Conservation (phyloP, 164 flowering plant genomes). For the Liriodendron chinense region DNA sequence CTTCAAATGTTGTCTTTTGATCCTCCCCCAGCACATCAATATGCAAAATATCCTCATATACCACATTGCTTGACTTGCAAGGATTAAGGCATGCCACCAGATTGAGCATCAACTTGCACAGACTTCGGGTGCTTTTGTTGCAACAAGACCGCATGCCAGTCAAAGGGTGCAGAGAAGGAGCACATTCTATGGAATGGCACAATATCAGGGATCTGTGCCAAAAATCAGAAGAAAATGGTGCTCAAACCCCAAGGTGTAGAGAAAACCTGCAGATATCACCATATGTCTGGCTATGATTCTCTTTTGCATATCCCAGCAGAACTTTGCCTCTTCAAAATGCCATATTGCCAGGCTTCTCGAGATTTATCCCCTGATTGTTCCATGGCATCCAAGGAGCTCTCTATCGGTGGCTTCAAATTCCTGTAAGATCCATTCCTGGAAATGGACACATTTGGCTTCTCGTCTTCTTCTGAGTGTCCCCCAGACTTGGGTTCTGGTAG, state of each 20-base stretch:
- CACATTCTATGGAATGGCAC: not conserved
- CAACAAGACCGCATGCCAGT: not conserved
- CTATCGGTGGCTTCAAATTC: constrained; percentile 36
- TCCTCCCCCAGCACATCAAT: not conserved
- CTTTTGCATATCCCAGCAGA: constrained; percentile 30
- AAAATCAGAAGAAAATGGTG: not conserved
- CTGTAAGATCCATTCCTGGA: constrained; percentile 50
- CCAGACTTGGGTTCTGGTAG: constrained; percentile 61
- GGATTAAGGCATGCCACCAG: not conserved
- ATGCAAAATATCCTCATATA: not conserved
- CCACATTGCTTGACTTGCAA: not conserved
- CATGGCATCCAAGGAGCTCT: constrained; percentile 45
- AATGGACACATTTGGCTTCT: constrained; percentile 26
- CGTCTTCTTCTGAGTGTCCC: constrained; percentile 42
- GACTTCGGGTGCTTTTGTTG: no score
- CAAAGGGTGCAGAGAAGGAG: not conserved
- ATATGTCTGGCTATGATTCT: constrained; percentile 16
- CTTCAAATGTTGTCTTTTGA: not conserved
- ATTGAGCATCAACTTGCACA: not conserved
- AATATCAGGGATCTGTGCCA: not conserved
- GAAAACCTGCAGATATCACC: constrained; percentile 4
- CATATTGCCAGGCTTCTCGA: constrained; percentile 7
- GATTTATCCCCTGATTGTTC: constrained; percentile 45
- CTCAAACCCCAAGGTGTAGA: constrained; percentile 2
- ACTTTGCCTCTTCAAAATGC: constrained; percentile 30